phyloP scores from a whole-genome alignment of 2,329 filamentous ascomycete genomes.

The Alternaria arborescens region DNA sequence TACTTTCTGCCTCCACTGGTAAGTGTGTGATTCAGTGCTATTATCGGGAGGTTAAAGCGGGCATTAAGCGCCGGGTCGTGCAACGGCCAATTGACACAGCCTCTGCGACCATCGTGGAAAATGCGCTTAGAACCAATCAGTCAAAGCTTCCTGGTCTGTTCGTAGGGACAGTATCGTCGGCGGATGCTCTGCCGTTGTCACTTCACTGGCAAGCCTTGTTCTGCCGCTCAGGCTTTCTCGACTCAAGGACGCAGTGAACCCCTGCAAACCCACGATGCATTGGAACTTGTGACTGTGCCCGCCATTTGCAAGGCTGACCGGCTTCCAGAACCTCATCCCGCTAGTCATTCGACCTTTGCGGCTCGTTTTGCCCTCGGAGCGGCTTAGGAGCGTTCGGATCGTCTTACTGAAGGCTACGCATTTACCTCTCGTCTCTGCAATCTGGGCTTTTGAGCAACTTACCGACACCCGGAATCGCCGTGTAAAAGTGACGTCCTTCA shows the following conservation, averaged over 20 bases:
- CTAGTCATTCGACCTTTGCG: conserved; percentile 76
- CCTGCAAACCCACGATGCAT: conserved; percentile 14
- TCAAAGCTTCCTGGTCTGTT: conserved; percentile 7
- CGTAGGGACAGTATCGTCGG: conserved; percentile 9
- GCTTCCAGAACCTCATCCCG: conserved; percentile 72
- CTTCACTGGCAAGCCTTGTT: conserved; percentile 26
- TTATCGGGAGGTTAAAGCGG: conserved; percentile 34
- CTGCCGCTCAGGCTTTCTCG: conserved; percentile 40
- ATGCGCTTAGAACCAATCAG: conserved; percentile 30
- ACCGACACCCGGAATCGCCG: conserved; percentile 33
- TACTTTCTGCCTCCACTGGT: conserved; percentile 60
- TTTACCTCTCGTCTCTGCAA: conserved; percentile 73
- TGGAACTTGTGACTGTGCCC: not conserved
- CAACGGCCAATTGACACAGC: conserved; percentile 42
- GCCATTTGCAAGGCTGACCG: conserved; percentile 41
- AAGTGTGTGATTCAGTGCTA: conserved; percentile 41
- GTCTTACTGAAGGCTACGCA: conserved; percentile 67
- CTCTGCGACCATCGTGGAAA: conserved; percentile 24
- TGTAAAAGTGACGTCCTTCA: conserved; percentile 37
- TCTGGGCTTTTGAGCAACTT: conserved; percentile 70
- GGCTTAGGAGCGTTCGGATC: conserved; percentile 69
- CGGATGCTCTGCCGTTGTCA: conserved; percentile 14
- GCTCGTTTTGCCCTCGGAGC: conserved; percentile 70
- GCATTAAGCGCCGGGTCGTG: conserved; percentile 46
- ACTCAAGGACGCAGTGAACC: conserved; percentile 11